phyloP scores from a whole-genome alignment of 768 basidiomycete species.

The Phanerodontia chrysosporium region DNA sequence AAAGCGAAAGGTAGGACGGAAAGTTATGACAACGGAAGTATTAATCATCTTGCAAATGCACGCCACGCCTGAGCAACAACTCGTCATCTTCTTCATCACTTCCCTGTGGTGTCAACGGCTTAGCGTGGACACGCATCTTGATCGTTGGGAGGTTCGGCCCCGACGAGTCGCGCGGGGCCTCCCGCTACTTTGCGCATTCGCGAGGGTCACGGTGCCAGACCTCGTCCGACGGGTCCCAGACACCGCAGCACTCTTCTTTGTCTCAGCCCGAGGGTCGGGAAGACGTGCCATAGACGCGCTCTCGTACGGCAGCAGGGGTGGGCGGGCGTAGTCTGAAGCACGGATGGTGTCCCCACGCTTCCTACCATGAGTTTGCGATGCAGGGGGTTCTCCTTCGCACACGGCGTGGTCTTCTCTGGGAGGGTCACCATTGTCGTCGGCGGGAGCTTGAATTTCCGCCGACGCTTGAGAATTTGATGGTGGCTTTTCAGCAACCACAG shows the following conservation, averaged over 20 bases:
- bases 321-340: conserved; percentile 38
- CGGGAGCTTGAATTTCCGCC: background rate
- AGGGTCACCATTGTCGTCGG: background rate
- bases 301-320: conserved; percentile 1
- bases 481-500: background rate
- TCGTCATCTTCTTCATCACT: conserved; percentile 23
- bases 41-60: conserved; percentile 7
- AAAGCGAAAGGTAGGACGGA: background rate
- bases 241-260: background rate
- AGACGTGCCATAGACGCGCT: background rate
- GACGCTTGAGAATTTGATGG: background rate
- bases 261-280: background rate
- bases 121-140: conserved; percentile 21
- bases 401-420: background rate
- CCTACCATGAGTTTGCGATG: conserved; percentile 20
- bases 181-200: background rate
- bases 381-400: background rate
- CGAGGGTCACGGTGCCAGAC: conserved; percentile 42
- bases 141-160: conserved; percentile 18
- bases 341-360: conserved; percentile 49
- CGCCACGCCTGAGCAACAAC: conserved; percentile 17
- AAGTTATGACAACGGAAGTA: background rate
- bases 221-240: conserved; percentile 37
- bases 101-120: conserved; percentile 18
- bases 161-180: conserved; percentile 5